phyloP scores from a whole-genome alignment of 352 stramenopile species.

The Phytophthora macrochlamydospora region DNA sequence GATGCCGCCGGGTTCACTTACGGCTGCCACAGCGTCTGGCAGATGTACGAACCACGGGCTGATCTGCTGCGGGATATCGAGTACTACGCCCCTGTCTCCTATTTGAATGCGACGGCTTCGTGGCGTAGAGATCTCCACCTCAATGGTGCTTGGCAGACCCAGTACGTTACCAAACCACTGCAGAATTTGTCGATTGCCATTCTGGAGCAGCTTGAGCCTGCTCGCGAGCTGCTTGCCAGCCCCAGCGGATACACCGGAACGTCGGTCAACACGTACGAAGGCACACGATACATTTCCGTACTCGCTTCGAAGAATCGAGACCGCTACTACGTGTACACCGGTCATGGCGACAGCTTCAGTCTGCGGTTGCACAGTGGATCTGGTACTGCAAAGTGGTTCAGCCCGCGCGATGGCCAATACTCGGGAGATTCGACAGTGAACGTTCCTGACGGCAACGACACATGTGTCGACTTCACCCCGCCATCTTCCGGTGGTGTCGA shows the following conservation, averaged over 20 bases:
- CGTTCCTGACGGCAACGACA: background rate
- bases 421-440: slow-evolving; percentile 1
- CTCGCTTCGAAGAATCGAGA: background rate
- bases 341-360: slow-evolving; percentile 9
- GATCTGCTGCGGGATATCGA: slow-evolving; percentile 1
- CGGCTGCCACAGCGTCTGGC: slow-evolving; percentile 8
- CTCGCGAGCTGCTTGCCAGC: background rate
- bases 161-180: slow-evolving; percentile 8
- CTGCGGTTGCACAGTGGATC: slow-evolving; percentile 3
- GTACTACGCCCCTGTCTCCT: background rate
- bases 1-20: slow-evolving; percentile 5
- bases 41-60: slow-evolving; percentile 4
- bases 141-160: slow-evolving; percentile 7
- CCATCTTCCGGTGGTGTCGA: slow-evolving; percentile 7
- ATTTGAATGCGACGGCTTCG: slow-evolving; percentile 2
- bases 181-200: background rate
- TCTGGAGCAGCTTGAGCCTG: background rate
- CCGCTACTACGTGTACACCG: slow-evolving; percentile 14
- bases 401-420: slow-evolving; percentile 12
- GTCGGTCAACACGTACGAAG: slow-evolving; percentile 5
- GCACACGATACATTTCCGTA: slow-evolving; percentile 3
- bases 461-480: slow-evolving; percentile 7
- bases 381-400: slow-evolving; percentile 4
- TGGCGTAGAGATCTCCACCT: slow-evolving; percentile 4
- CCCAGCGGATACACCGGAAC: slow-evolving; percentile 7